Percentiles rank a stretch among this genome's conserved stretches.
phyloP scores from a whole-genome alignment of 306 rosid species.

The Ochetophila trinervis region DNA sequence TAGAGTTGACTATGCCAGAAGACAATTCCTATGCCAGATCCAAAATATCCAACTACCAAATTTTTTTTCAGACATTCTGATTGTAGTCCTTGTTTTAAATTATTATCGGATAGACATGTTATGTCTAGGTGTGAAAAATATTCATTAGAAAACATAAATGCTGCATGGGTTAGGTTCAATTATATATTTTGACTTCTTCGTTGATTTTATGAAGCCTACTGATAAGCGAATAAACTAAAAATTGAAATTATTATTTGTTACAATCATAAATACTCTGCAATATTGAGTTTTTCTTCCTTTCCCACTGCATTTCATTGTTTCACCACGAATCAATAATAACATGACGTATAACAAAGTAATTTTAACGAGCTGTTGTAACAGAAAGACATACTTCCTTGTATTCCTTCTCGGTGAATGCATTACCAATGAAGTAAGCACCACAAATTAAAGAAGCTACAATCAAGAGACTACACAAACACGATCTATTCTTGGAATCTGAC shows the following conservation, averaged over 20 bases:
- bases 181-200: too few species aligned
- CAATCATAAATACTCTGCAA: not conserved
- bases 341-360: not conserved
- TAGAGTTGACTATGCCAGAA: not conserved
- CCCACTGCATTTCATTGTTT: not conserved
- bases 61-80: too few species aligned
- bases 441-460: constrained; percentile 47
- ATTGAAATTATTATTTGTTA: too few species aligned
- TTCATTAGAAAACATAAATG: too few species aligned
- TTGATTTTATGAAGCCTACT: too few species aligned
- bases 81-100: too few species aligned
- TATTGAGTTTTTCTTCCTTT: not conserved
- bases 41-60: not conserved
- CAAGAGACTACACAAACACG: constrained; percentile 51
- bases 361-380: not conserved
- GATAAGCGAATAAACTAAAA: too few species aligned
- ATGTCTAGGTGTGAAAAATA: too few species aligned
- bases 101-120: too few species aligned
- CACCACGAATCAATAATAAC: not conserved
- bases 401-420: constrained; percentile 50
- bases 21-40: not conserved
- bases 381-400: constrained; percentile 50
- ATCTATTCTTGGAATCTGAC: constrained; percentile 58
- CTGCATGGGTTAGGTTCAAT: too few species aligned
- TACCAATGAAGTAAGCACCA: constrained; percentile 62